These are phyloP conservation scores for Claviceps pazoutovae DNA, from an alignment of 2,329 filamentous ascomycete species.

Conservation along the genomic window DNA sequence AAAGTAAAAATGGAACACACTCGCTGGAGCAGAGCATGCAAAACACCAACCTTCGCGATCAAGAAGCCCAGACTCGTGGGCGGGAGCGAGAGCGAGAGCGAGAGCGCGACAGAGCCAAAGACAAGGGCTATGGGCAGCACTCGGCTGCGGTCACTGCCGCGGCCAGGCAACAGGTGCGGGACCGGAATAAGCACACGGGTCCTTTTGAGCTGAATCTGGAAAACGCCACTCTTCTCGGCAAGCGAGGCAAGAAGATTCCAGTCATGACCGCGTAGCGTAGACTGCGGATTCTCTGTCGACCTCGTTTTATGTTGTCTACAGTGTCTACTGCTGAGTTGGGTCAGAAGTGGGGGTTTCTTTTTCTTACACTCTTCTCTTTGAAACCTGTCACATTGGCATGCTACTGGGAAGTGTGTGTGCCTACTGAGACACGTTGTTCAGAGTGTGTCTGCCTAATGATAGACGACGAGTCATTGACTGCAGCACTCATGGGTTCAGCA, in stretches of 20 bases:
- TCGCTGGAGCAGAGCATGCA: constrained; percentile 79
- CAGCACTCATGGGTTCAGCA: too few relatives aligned
- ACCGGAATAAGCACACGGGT: constrained; percentile 55
- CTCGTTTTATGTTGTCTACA: too few relatives aligned
- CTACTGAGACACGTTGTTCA: too few relatives aligned
- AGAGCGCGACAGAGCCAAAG: constrained; percentile 19
- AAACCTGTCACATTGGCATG: too few relatives aligned
- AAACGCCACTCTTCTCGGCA: constrained; percentile 76
- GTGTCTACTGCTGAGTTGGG: too few relatives aligned
- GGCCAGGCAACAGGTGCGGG: constrained; percentile 63
- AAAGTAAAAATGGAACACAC: constrained; percentile 39
- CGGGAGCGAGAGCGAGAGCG: constrained; percentile 22
- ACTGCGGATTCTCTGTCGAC: too few relatives aligned
- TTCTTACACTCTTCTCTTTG: too few relatives aligned
- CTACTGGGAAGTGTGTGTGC: too few relatives aligned
- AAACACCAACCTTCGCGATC: constrained; percentile 57
- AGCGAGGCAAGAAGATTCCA: constrained; percentile 43
- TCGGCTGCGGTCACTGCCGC: constrained; percentile 72
- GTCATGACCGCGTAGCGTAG: constrained; percentile 28
- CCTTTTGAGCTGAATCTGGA: constrained; percentile 87
- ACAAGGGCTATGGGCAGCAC: constrained; percentile 77
- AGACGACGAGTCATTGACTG: too few relatives aligned
- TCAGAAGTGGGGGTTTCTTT: too few relatives aligned
- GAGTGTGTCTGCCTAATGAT: too few relatives aligned
- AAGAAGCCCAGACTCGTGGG: constrained; percentile 19